phyloP scores from a whole-genome alignment of 2,329 filamentous ascomycete species.

The Pseudogymnoascus sp. region DNA sequence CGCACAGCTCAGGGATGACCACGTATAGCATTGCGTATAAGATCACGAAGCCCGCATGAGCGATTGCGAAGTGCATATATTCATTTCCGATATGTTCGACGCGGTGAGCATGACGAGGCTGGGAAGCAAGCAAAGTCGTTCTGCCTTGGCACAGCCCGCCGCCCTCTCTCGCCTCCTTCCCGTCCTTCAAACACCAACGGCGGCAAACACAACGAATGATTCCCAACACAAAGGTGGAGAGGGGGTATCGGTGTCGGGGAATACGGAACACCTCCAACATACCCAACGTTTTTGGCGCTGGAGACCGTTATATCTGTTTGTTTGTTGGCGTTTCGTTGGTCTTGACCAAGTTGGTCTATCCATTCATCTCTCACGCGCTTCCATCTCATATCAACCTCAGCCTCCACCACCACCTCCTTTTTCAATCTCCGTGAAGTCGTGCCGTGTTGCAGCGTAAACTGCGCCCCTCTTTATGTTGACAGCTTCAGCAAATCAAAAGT shows the following conservation, averaged over 20 bases:
- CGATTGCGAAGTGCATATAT: conserved; percentile 3
- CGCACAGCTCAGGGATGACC: not conserved
- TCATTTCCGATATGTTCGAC: not conserved
- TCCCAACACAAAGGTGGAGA: not conserved
- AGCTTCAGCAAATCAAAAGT: not conserved
- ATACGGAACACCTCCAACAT: not conserved
- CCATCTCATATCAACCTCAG: not conserved
- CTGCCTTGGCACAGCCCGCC: not conserved
- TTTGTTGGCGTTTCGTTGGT: not conserved
- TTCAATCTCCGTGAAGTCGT: not conserved
- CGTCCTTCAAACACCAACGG: not conserved
- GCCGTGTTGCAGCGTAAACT: not conserved
- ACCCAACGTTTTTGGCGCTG: not conserved
- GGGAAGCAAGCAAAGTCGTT: not conserved
- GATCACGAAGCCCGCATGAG: not conserved
- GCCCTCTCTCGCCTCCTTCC: not conserved
- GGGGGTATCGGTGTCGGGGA: not conserved
- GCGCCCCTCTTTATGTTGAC: not conserved
- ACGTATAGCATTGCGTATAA: not conserved
- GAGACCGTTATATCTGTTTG: not conserved
- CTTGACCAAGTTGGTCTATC: not conserved
- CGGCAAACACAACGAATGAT: not conserved
- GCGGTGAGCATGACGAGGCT: conserved; percentile 6
- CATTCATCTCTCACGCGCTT: not conserved
- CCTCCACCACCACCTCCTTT: not conserved